A percentile compares a stretch with the other conserved stretches of the same genome.
Evolutionary conservation across 106 monocot species (phyloP).

Genomic region (Gastrodia elata): DNA sequence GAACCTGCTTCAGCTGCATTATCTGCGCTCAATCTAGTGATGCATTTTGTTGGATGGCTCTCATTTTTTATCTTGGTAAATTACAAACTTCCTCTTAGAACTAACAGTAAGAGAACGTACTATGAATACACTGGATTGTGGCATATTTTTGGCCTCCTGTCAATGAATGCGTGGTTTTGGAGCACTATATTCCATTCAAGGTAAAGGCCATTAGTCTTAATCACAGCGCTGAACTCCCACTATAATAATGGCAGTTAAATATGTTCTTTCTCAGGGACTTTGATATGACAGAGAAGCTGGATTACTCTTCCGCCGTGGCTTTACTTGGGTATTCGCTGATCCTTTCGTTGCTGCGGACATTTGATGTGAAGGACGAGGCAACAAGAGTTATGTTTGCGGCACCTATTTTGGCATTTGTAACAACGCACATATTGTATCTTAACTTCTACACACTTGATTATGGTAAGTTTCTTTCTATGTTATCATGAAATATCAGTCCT

Average conservation of each 20-base stretch:
- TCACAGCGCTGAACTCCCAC: not conserved
- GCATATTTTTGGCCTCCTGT: slow-evolving; percentile 82
- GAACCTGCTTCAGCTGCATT: slow-evolving; percentile 80
- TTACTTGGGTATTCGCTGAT: slow-evolving; percentile 81
- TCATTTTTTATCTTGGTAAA: slow-evolving; percentile 61
- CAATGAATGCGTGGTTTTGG: slow-evolving; percentile 98
- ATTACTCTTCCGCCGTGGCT: slow-evolving; percentile 93
- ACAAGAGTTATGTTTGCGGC: slow-evolving; percentile 86
- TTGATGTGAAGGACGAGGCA: slow-evolving; percentile 82
- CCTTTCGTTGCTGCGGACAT: slow-evolving; percentile 60
- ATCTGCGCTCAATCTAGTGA: slow-evolving; percentile 71
- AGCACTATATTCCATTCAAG: slow-evolving; percentile 84
- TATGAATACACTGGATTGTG: slow-evolving; percentile 90
- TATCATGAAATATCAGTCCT: not conserved
- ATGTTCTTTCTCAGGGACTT: slow-evolving; percentile 40
- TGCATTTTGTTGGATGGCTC: slow-evolving; percentile 86
- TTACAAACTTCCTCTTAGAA: slow-evolving; percentile 74
- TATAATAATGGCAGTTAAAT: not conserved
- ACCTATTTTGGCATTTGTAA: slow-evolving; percentile 82
- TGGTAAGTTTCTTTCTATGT: slow-evolving; percentile 38
- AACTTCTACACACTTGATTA: slow-evolving; percentile 93
- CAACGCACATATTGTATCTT: slow-evolving; percentile 84
- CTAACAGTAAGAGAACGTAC: slow-evolving; percentile 67
- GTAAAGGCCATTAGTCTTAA: slow-evolving; percentile 23
- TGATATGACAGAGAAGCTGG: slow-evolving; percentile 85